Percentiles rank a stretch among this genome's conserved stretches.
These are phyloP conservation scores for Pichia terricola DNA, from an alignment of 1,139 yeast genomes.

Conservation along the genomic window DNA sequence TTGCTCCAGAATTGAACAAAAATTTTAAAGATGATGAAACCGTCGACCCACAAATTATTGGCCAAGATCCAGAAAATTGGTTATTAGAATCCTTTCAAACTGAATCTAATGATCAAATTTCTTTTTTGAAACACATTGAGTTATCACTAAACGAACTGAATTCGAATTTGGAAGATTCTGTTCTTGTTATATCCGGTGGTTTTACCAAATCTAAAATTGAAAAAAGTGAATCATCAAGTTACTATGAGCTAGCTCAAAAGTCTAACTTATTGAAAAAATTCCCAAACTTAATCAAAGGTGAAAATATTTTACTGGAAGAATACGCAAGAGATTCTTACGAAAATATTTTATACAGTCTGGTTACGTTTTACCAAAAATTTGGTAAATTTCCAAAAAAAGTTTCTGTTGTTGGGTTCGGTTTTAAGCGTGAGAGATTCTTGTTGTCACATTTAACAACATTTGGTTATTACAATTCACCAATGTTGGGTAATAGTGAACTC, in stretches of 20 bases:
- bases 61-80: constrained; percentile 48
- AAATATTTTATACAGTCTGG: constrained; percentile 56
- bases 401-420: constrained; percentile 64
- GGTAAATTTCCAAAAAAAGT: constrained; percentile 41
- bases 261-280: constrained; percentile 6
- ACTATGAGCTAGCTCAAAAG: constrained; percentile 20
- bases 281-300: constrained; percentile 5
- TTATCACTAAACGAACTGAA: constrained; percentile 29
- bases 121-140: constrained; percentile 56
- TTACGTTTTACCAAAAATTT: constrained; percentile 42
- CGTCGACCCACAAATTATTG: constrained; percentile 18
- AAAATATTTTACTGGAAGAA: constrained; percentile 41
- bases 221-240: constrained; percentile 50
- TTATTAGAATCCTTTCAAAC: constrained; percentile 52
- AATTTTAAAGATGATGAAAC: not conserved
- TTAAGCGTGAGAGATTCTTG: constrained; percentile 53
- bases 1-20: constrained; percentile 9
- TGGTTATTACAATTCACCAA: constrained; percentile 12
- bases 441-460: constrained; percentile 48
- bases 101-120: constrained; percentile 59
- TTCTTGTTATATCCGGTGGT: constrained; percentile 61
- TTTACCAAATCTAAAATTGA: constrained; percentile 44
- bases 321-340: constrained; percentile 78
- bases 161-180: constrained; percentile 21
- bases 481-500: not conserved